Base-by-base conservation (phyloP, 73 alveolate genomes). In the Blepharisma stoltei region DNA sequence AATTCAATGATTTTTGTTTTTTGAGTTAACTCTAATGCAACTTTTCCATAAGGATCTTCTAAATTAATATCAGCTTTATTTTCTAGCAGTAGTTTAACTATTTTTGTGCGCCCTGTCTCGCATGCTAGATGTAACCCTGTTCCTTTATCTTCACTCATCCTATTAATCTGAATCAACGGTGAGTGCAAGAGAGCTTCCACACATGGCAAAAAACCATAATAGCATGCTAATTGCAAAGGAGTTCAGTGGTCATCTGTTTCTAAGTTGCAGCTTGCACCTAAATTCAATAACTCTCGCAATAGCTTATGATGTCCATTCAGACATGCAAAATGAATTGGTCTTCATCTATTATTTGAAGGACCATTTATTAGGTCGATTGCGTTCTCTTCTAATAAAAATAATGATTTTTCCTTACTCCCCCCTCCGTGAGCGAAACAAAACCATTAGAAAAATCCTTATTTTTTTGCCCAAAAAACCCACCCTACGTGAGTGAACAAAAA, bases 221-320 rank as follows among this genome's bases (percentile, higher is more conserved):
- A 60, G 46, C 73, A 20, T 5, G 73, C 73, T 60, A 60, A 60
- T 25, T 60, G 73, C 46, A 60, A 60, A 20, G 73, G 73, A 25
- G 73, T 60, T 38, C 73, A 60, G 3, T 60, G 18, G 46, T 60
- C 73, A 14, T 14, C 11, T 14, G 73, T 60, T 8, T 8, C 45
- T 14, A n/a, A 25, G 46, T 60, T 60, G 14, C 14, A n/a, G 73
- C 23, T 60, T 0, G 23, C 73, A 1, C 49, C 14, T 25, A 14
- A 9, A 9, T 14, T 18, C 11, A 60, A 14, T 20, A 60, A 25
- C n/a, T 18, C 14, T 14, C 49, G 46, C 23, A 25, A 8, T 8
- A 60, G 18, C 5, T 60, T 38, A 8, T 8, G 23, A 60, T 20
- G 14, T 25, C 73, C 73, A 60, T 60, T 14, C 0, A 20, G 23